Conservation (phyloP, 495 filamentous ascomycete species). For the Thermochaetoides thermophila region DNA sequence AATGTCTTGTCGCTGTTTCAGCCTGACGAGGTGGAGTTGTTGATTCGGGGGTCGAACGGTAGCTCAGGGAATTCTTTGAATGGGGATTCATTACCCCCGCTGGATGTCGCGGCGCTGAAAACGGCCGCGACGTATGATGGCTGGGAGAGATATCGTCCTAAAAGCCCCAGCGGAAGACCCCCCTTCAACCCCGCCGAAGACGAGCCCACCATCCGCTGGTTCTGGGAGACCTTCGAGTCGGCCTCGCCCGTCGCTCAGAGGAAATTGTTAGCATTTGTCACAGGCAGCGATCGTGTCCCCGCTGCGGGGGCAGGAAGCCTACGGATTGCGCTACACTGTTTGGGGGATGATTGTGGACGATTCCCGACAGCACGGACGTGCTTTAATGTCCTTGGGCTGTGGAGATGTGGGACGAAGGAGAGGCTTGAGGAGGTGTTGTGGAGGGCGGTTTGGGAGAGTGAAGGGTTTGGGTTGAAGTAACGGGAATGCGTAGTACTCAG, state of each 20-base stretch:
- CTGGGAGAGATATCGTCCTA: neutral
- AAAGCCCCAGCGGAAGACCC: neutral
- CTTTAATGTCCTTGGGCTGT: neutral
- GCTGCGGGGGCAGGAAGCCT: conserved; percentile 80
- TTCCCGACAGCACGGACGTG: conserved; percentile 43
- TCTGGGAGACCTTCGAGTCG: conserved; percentile 68
- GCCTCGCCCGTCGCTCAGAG: conserved; percentile 55
- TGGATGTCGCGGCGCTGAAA: conserved; percentile 63
- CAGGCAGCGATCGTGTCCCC: conserved; percentile 84
- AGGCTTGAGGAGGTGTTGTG: conserved; percentile 62
- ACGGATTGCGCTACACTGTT: conserved; percentile 55
- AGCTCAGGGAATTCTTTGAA: no score
- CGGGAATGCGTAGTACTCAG: no score
- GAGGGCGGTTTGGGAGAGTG: conserved; percentile 77
- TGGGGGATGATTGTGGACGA: conserved; percentile 58
- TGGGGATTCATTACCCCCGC: no score
- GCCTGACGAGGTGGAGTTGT: conserved; percentile 87
- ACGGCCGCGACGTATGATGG: conserved; percentile 74
- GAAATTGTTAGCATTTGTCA: conserved; percentile 73
- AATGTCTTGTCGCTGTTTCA: conserved; percentile 79
- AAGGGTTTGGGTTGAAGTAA: conserved; percentile 86
- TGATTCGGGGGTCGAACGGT: conserved; percentile 58
- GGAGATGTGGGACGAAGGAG: conserved; percentile 41
- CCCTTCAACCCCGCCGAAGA: conserved; percentile 31
- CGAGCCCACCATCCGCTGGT: conserved; percentile 64